These are phyloP conservation scores for Aspergillus nomiae DNA, from an alignment of 2,329 filamentous ascomycete genomes.

Conservation along the genomic window DNA sequence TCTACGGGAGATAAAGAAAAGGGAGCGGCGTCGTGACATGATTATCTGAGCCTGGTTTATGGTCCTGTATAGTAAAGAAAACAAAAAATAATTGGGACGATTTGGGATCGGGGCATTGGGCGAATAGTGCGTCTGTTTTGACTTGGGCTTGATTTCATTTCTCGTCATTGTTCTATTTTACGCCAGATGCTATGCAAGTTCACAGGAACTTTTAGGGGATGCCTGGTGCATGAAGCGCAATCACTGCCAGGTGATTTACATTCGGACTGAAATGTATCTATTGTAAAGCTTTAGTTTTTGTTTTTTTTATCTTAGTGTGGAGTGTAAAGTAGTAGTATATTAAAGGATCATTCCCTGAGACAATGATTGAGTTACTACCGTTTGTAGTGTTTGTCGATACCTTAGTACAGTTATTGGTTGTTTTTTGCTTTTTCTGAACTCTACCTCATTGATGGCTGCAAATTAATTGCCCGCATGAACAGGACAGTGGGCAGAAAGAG, in stretches of 20 bases:
- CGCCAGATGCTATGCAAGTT: conserved; percentile 8
- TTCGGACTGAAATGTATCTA: conserved; percentile 4
- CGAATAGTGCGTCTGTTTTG: conserved; percentile 42
- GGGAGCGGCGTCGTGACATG: conserved; percentile 35
- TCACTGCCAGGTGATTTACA: neutral
- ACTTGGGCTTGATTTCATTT: conserved; percentile 29
- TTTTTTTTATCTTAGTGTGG: neutral
- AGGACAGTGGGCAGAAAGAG: conserved; percentile 14
- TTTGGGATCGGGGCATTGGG: conserved; percentile 43
- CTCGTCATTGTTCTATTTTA: conserved; percentile 19
- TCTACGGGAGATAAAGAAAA: conserved; percentile 46
- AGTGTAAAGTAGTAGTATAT: neutral
- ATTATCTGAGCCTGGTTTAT: conserved; percentile 27
- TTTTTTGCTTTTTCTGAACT: neutral
- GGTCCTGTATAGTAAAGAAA: conserved; percentile 43
- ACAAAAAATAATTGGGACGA: conserved; percentile 39
- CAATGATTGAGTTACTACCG: too few relatives aligned
- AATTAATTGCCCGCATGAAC: neutral
- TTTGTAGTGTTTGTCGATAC: neutral
- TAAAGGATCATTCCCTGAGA: neutral
- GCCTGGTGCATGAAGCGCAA: neutral
- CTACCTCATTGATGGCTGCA: neutral
- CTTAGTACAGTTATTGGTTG: neutral
- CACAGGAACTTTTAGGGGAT: neutral
- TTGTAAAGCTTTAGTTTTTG: neutral